A percentile compares a stretch with the other conserved stretches of the same genome.
These are phyloP conservation scores for Picea sitchensis DNA, from an alignment of 75 land plant species.

Conservation along the genomic window DNA sequence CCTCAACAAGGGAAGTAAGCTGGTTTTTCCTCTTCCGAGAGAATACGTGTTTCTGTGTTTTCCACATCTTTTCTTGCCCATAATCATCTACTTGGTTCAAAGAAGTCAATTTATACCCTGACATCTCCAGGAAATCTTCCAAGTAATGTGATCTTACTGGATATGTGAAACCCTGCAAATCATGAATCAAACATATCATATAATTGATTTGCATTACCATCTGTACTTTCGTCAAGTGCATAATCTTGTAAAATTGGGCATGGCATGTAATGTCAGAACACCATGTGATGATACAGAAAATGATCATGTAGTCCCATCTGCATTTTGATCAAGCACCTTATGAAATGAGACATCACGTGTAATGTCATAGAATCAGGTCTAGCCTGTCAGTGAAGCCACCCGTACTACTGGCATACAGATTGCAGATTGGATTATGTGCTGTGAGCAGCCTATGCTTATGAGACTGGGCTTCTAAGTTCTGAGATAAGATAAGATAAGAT, in stretches of 20 bases:
- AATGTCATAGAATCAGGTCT: neutral
- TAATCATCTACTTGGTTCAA: conserved; percentile 95
- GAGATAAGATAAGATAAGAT: neutral
- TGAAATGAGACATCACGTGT: neutral
- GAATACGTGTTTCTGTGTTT: conserved; percentile 68
- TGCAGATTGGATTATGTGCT: too few relatives aligned
- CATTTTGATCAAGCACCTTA: neutral
- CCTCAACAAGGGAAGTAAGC: conserved; percentile 82
- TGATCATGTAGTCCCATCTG: neutral
- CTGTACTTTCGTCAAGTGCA: neutral
- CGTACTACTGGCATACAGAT: neutral
- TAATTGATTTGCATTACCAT: neutral
- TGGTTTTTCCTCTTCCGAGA: conserved; percentile 68
- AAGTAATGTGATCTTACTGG: conserved; percentile 87
- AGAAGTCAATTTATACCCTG: conserved; percentile 80
- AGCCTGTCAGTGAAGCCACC: neutral
- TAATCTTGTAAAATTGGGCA: neutral
- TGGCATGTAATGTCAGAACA: neutral
- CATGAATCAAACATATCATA: neutral
- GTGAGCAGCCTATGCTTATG: neutral
- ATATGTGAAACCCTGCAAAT: conserved; percentile 83
- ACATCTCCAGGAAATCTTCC: conserved; percentile 84
- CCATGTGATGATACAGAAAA: neutral
- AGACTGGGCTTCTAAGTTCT: neutral
- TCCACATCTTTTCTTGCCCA: conserved; percentile 95